These are phyloP conservation scores for Rhodofomes roseus DNA, from an alignment of 1,284 basidiomycete species.

Conservation along the genomic window DNA sequence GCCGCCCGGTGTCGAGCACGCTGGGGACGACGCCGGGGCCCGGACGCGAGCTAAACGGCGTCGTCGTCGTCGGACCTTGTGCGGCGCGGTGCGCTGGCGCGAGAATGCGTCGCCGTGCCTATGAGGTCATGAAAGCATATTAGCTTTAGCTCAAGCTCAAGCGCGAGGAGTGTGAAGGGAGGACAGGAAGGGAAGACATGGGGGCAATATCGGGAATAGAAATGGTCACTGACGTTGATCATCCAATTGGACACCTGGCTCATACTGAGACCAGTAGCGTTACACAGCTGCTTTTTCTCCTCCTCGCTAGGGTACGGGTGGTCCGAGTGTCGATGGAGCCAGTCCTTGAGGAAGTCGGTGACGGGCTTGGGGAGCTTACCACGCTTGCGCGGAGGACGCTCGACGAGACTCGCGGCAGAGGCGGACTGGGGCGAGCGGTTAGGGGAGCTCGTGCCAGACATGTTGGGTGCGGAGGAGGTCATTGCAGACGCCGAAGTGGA, in stretches of 20 bases:
- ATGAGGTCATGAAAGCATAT: conserved; percentile 7
- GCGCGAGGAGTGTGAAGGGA: conserved; percentile 3
- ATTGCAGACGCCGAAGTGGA: conserved; percentile 37
- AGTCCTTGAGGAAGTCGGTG: conserved; percentile 86
- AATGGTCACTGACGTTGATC: conserved; percentile 67
- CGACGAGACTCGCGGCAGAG: conserved; percentile 52
- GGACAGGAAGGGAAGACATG: conserved; percentile 12
- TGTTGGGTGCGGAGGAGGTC: conserved; percentile 34
- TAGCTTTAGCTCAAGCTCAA: conserved; percentile 3
- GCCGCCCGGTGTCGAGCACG: conserved; percentile 30
- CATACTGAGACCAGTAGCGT: conserved; percentile 83
- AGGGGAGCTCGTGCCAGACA: conserved; percentile 29
- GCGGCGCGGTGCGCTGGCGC: conserved; percentile 74
- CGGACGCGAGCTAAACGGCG: conserved; percentile 49
- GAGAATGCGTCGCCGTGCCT: conserved; percentile 79
- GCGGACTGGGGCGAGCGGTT: conserved; percentile 48
- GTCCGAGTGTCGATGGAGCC: conserved; percentile 84
- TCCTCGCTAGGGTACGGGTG: conserved; percentile 90
- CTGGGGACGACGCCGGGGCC: conserved; percentile 33
- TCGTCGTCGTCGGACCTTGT: conserved; percentile 69
- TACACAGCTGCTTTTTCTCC: conserved; percentile 86
- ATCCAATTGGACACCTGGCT: conserved; percentile 90
- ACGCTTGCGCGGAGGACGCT: conserved; percentile 72
- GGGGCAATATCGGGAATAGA: conserved; percentile 10
- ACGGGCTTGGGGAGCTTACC: conserved; percentile 89